Evolutionary conservation across 1,284 basidiomycete species (phyloP).

Genomic region (Apiotrichum montevideense): DNA sequence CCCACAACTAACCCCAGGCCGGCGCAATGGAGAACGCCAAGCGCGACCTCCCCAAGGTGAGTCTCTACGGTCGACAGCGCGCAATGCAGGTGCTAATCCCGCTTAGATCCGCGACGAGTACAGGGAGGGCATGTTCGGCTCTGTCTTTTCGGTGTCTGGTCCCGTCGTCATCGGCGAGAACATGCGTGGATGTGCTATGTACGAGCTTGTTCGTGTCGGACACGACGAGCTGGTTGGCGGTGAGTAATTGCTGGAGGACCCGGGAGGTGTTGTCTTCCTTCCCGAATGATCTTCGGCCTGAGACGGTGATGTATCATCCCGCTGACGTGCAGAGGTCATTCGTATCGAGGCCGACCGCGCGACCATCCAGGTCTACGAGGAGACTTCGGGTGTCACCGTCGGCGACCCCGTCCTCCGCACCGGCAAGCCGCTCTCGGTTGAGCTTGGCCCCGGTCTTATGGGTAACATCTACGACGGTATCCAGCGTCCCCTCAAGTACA

Average conservation of each 20-base stretch:
- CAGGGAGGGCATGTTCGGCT: conserved; percentile 77
- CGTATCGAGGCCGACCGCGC: conserved; percentile 94
- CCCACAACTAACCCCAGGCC: conserved; percentile 51
- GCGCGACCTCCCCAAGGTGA: conserved; percentile 66
- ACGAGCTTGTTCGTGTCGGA: conserved; percentile 88
- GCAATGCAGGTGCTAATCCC: too few relatives aligned
- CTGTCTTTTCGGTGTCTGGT: conserved; percentile 82
- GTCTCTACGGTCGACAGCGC: background rate
- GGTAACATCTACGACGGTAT: conserved; percentile 98
- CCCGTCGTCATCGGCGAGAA: conserved; percentile 96
- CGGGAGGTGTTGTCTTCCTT: too few relatives aligned
- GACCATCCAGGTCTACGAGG: conserved; percentile 99
- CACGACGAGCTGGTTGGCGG: conserved; percentile 96
- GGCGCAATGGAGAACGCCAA: conserved; percentile 87
- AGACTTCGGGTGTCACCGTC: conserved; percentile 95
- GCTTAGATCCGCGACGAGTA: conserved; percentile 72
- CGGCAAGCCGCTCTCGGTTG: conserved; percentile 94
- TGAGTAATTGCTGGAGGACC: conserved; percentile 43
- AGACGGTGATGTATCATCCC: too few relatives aligned
- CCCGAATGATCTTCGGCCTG: too few relatives aligned
- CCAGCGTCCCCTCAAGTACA: conserved; percentile 82
- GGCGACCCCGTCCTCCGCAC: conserved; percentile 96
- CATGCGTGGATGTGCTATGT: conserved; percentile 94
- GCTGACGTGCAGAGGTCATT: conserved; percentile 70
- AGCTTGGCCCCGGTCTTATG: conserved; percentile 96